Base-by-base conservation (phyloP, 371 early-diverging fungal genomes). In the Zychaea mexicana region DNA sequence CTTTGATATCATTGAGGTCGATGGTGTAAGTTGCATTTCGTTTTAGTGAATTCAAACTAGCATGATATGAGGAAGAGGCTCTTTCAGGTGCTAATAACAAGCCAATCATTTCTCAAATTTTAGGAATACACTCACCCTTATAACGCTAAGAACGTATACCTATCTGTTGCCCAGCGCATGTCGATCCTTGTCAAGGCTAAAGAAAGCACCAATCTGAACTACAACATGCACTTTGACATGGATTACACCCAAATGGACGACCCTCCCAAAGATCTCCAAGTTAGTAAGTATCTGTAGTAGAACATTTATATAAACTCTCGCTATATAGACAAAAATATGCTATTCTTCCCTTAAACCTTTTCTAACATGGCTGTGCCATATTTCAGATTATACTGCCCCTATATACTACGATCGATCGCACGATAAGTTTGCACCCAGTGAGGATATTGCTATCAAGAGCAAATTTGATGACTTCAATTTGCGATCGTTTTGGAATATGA, bases 1-100 rank as follows among this genome's bases (percentile, higher is more conserved):
- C 39, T 75, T 94, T 77, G 69, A 84, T 54, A 77, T 94, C 28
- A 90, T 94, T 66, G 94, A 93, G 72, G 81, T 87, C 17, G 94
- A 94, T 56, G 94, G 94, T 39, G 77, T 68, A 63, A 58, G 68
- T 62, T n/a, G n/a, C n/a, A n/a, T n/a, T n/a, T n/a, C n/a, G n/a
- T n/a, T n/a, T n/a, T n/a, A n/a, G n/a, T n/a, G n/a, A n/a, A n/a
- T n/a, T n/a, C n/a, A n/a, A n/a, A n/a, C n/a, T n/a, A n/a, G n/a
- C n/a, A n/a, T n/a, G n/a, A n/a, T n/a, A n/a, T n/a, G n/a, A n/a
- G n/a, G n/a, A n/a, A n/a, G n/a, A n/a, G n/a, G n/a, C n/a, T n/a
- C n/a, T n/a, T n/a, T n/a, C n/a, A n/a, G n/a, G n/a, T n/a, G n/a
- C n/a, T n/a, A n/a, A n/a, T n/a, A n/a, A n/a, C n/a, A n/a, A n/a